phyloP scores from a whole-genome alignment of 1,139 yeast species.

The Zygoascus sp. region DNA sequence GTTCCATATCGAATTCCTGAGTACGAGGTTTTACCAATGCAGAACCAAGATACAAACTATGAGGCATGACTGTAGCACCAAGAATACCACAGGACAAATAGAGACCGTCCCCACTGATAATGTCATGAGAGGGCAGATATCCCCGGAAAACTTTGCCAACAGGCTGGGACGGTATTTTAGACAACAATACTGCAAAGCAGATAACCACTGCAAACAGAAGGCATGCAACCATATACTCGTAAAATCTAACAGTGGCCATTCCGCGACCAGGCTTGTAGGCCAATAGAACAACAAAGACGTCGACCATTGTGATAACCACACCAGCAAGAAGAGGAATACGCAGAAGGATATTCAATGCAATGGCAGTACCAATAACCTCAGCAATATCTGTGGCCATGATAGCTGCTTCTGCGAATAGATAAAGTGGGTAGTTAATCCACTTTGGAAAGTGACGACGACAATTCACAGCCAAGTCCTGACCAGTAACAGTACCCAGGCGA shows the following conservation, averaged over 20 bases:
- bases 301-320: conserved; percentile 63
- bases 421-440: conserved; percentile 53
- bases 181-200: conserved; percentile 67
- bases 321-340: conserved; percentile 76
- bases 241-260: conserved; percentile 56
- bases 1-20: conserved; percentile 49
- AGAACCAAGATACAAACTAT: conserved; percentile 68
- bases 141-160: conserved; percentile 60
- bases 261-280: conserved; percentile 72
- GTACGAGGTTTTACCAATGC: conserved; percentile 71
- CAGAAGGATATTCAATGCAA: conserved; percentile 67
- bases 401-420: conserved; percentile 72
- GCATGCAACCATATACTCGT: conserved; percentile 62
- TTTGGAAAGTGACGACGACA: conserved; percentile 59
- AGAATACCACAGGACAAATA: conserved; percentile 72
- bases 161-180: conserved; percentile 47
- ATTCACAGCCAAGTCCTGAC: conserved; percentile 67
- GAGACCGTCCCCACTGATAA: conserved; percentile 60
- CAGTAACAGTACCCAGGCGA: conserved; percentile 76
- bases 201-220: conserved; percentile 66
- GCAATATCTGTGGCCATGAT: conserved; percentile 83
- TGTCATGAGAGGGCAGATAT: conserved; percentile 59
- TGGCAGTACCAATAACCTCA: conserved; percentile 85
- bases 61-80: conserved; percentile 86
- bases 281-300: conserved; percentile 66